phyloP scores from a whole-genome alignment of 495 filamentous ascomycete genomes.

The Rhypophila decipiens region DNA sequence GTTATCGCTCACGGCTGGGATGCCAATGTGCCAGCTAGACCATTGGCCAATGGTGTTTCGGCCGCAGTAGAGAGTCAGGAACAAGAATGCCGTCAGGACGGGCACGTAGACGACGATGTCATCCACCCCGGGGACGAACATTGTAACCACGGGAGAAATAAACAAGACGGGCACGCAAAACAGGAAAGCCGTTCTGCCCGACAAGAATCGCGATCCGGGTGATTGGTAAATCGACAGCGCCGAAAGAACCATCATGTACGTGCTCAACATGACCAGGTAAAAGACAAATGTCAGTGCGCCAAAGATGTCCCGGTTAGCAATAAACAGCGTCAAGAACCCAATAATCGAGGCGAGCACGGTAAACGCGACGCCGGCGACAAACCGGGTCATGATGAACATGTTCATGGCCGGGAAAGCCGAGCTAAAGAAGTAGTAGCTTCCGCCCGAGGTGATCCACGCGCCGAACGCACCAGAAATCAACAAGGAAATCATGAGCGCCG shows the following conservation, averaged over 20 bases:
- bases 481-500: constrained; percentile 51
- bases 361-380: constrained; percentile 54
- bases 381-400: constrained; percentile 52
- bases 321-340: constrained; percentile 45
- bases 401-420: constrained; percentile 57
- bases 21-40: not conserved
- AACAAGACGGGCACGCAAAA: constrained; percentile 42
- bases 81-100: constrained; percentile 39
- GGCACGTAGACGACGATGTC: constrained; percentile 43
- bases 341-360: constrained; percentile 41
- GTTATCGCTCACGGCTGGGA: not conserved
- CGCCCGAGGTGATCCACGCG: constrained; percentile 53
- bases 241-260: constrained; percentile 42
- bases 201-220: constrained; percentile 47
- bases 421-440: constrained; percentile 54
- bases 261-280: constrained; percentile 41
- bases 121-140: constrained; percentile 35
- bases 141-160: constrained; percentile 39
- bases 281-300: constrained; percentile 45
- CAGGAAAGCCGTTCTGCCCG: constrained; percentile 23
- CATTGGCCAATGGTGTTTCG: not conserved
- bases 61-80: constrained; percentile 33
- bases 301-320: constrained; percentile 24
- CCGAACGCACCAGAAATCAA: constrained; percentile 52
- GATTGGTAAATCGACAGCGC: constrained; percentile 53